Conservation (phyloP, 2,329 filamentous ascomycete genomes). For the Arthrobotrys megalospora region DNA sequence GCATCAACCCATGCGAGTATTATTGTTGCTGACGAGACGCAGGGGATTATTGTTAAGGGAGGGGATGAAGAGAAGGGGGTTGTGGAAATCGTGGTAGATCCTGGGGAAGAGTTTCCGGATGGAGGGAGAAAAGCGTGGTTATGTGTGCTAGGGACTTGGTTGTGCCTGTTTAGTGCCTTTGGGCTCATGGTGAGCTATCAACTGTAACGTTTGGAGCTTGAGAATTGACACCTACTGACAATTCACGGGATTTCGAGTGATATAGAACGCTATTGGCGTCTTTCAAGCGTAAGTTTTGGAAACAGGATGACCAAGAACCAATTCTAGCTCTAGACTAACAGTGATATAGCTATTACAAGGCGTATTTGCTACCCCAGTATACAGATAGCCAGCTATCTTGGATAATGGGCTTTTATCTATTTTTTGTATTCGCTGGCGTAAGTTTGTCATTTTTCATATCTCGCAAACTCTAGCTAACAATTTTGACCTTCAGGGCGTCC, state of each 20-base stretch:
- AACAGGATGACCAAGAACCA: neutral
- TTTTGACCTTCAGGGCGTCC: constrained; percentile 20
- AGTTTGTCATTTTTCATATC: constrained; percentile 13
- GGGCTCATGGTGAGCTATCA: constrained; percentile 49
- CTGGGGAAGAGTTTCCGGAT: constrained; percentile 51
- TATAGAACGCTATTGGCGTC: constrained; percentile 55
- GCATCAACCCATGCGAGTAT: constrained; percentile 49
- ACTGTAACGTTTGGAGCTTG: neutral
- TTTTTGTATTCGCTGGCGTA: constrained; percentile 56
- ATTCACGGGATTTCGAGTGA: neutral
- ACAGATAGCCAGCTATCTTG: constrained; percentile 58
- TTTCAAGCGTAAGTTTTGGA: constrained; percentile 49
- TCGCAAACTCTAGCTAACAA: neutral
- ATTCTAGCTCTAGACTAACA: neutral
- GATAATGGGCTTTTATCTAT: constrained; percentile 56
- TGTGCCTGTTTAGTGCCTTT: constrained; percentile 57
- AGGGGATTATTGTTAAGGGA: constrained; percentile 18
- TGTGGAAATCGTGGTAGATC: constrained; percentile 13
- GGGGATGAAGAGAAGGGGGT: constrained; percentile 27
- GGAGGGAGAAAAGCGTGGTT: constrained; percentile 54
- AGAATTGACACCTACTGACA: neutral
- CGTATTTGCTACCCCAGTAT: constrained; percentile 55
- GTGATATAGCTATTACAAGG: constrained; percentile 48
- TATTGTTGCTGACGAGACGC: constrained; percentile 38
- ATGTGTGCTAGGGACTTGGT: constrained; percentile 55